Percentiles rank a stretch among this genome's conserved stretches.
Conservation (phyloP, 768 basidiomycete genomes). For the Kwoniella dendrophila region DNA sequence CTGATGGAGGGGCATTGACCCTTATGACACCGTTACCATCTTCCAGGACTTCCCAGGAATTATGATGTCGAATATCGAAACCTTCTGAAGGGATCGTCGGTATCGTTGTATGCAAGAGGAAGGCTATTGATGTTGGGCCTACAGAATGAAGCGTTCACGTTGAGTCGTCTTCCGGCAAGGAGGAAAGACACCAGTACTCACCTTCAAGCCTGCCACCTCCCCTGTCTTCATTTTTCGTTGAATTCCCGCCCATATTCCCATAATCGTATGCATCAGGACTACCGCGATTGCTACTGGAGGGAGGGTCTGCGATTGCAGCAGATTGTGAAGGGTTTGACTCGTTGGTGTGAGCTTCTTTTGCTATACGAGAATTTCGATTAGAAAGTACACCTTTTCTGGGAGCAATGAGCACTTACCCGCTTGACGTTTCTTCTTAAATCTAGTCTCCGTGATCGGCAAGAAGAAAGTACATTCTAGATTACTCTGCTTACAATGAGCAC, state of each 20-base stretch:
- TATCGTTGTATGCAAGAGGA: conserved; percentile 88
- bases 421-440: conserved; percentile 93
- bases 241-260: conserved; percentile 2
- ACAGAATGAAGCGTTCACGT: conserved; percentile 9
- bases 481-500: conserved; percentile 94
- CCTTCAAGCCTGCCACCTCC: conserved; percentile 40
- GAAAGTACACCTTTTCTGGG: not conserved
- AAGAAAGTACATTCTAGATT: conserved; percentile 95
- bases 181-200: conserved; percentile 26
- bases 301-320: not conserved
- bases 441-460: conserved; percentile 96
- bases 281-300: not conserved
- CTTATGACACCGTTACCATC: conserved; percentile 81
- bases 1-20: conserved; percentile 50
- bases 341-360: no score
- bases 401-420: conserved; percentile 65
- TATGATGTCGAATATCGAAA: conserved; percentile 85
- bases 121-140: conserved; percentile 86
- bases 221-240: not conserved
- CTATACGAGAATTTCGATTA: not conserved
- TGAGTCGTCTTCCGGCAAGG: not conserved
- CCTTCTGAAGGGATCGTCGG: conserved; percentile 81
- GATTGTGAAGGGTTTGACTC: no score
- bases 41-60: conserved; percentile 81
- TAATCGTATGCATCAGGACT: conserved; percentile 2